Evolutionary conservation across 2,329 filamentous ascomycete species (phyloP).

Genomic region (Microsporum ferrugineum): DNA sequence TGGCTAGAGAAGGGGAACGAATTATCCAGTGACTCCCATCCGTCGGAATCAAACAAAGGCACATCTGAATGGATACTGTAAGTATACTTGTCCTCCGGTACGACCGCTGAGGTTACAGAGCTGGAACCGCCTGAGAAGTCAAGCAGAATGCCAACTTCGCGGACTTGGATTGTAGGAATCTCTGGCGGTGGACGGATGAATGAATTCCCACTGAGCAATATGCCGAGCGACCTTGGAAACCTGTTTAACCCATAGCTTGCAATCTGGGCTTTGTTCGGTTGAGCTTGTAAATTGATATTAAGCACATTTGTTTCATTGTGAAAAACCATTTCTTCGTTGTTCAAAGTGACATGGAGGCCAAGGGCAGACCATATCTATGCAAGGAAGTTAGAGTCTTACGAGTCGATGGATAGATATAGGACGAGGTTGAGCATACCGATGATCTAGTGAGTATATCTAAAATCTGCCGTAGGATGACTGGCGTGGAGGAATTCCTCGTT

Average conservation of each 20-base stretch:
- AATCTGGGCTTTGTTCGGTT: background rate
- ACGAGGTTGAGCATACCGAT: slow-evolving; percentile 15
- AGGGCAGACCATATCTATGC: background rate
- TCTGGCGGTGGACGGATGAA: slow-evolving; percentile 10
- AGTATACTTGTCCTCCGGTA: background rate
- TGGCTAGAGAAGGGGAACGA: slow-evolving; percentile 15
- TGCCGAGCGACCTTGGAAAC: slow-evolving; percentile 4
- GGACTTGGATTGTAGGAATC: slow-evolving; percentile 7
- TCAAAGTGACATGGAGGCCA: background rate
- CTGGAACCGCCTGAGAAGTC: slow-evolving; percentile 3
- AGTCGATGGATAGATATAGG: background rate
- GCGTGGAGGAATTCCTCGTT: background rate
- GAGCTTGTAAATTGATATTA: slow-evolving; percentile 8
- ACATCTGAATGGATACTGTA: background rate
- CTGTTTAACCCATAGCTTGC: background rate
- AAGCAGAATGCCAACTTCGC: slow-evolving; percentile 8
- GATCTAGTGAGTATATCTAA: slow-evolving; percentile 19
- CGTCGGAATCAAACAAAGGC: background rate
- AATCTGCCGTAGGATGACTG: slow-evolving; percentile 7
- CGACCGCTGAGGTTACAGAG: background rate
- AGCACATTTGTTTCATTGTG: background rate
- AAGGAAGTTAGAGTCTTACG: background rate
- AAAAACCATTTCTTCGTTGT: background rate
- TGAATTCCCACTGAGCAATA: background rate
- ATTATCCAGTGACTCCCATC: slow-evolving; percentile 12